phyloP scores from a whole-genome alignment of 75 land plant genomes.

The Cryptomeria japonica region DNA sequence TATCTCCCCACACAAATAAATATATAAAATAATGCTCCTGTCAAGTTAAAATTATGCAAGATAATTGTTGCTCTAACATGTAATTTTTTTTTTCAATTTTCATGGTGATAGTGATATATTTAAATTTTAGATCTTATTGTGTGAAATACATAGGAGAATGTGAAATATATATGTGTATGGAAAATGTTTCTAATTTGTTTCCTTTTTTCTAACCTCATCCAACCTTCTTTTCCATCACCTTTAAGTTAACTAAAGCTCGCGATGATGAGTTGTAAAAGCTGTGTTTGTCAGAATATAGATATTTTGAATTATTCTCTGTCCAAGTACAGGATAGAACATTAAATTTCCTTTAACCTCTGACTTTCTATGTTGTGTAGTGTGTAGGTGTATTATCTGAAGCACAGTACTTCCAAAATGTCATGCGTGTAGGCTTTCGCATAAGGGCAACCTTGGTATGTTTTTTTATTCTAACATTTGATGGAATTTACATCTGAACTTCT shows the following conservation, averaged over 20 bases:
- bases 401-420: conserved; percentile 97
- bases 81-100: too few species aligned
- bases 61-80: too few species aligned
- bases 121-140: neutral
- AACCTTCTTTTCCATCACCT: too few species aligned
- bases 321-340: neutral
- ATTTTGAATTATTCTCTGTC: neutral
- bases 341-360: neutral
- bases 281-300: neutral
- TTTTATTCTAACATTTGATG: neutral
- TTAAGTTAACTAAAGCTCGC: neutral
- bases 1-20: too few species aligned
- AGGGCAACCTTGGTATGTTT: conserved; percentile 80
- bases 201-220: too few species aligned
- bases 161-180: too few species aligned
- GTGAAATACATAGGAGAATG: too few species aligned
- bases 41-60: too few species aligned
- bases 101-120: neutral
- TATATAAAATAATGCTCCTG: too few species aligned
- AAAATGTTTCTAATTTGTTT: too few species aligned
- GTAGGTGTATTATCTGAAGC: conserved; percentile 86
- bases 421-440: conserved; percentile 89
- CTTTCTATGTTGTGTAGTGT: conserved; percentile 31
- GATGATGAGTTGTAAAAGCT: neutral
- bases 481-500: neutral